phyloP scores from a whole-genome alignment of 2,329 filamentous ascomycete genomes.

The Fusarium mexicanum region DNA sequence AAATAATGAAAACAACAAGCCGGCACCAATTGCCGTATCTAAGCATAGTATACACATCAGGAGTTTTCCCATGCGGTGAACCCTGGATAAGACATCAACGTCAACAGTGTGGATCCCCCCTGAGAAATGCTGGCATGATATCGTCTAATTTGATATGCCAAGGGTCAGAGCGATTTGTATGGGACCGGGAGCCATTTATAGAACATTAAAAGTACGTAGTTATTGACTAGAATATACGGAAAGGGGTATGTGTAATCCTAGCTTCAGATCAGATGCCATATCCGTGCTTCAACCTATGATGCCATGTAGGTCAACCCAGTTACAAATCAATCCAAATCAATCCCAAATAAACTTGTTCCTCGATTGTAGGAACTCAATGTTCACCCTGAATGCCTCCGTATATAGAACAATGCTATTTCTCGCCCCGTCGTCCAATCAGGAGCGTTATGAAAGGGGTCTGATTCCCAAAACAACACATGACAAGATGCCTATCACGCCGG shows the following conservation, averaged over 20 bases:
- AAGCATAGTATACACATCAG: neutral
- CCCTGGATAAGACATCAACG: neutral
- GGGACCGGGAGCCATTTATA: slow-evolving; percentile 20
- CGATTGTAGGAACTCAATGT: slow-evolving; percentile 8
- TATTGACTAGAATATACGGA: slow-evolving; percentile 41
- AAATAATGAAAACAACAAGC: neutral
- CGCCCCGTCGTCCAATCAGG: slow-evolving; percentile 3
- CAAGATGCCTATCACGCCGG: slow-evolving; percentile 30
- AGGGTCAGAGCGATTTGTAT: neutral
- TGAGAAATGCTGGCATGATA: slow-evolving; percentile 13
- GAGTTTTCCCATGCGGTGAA: slow-evolving; percentile 10
- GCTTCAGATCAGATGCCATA: slow-evolving; percentile 23
- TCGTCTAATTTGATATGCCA: slow-evolving; percentile 21
- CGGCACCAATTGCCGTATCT: neutral
- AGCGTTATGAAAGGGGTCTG: slow-evolving; percentile 7
- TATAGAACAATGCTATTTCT: slow-evolving; percentile 25
- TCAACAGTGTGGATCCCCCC: slow-evolving; percentile 4
- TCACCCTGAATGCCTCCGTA: slow-evolving; percentile 13
- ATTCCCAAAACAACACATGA: slow-evolving; percentile 27
- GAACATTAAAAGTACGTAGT: slow-evolving; percentile 30
- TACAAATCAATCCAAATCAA: neutral
- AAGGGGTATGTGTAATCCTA: slow-evolving; percentile 45
- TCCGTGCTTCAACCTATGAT: slow-evolving; percentile 10
- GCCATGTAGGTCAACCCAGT: slow-evolving; percentile 9
- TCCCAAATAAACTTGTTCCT: slow-evolving; percentile 16